Conservation (phyloP, 495 filamentous ascomycete genomes). For the Mytilinidion resinicola region DNA sequence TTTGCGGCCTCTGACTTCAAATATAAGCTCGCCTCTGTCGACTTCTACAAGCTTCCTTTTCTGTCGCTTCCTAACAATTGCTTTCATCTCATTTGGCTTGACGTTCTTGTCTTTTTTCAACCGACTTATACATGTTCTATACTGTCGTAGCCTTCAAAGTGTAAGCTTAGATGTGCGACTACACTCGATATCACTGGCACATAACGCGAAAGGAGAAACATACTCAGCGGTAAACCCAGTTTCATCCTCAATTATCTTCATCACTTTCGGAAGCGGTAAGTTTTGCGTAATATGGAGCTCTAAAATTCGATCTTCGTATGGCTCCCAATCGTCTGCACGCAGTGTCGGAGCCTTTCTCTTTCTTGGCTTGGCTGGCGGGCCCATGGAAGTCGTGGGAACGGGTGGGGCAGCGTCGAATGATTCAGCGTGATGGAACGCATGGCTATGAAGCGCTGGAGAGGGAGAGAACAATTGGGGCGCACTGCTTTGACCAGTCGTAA, state of each 20-base stretch:
- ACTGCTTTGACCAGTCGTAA: conserved; percentile 1
- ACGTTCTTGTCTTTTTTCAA: conserved; percentile 32
- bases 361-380: conserved; percentile 17
- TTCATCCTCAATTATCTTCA: conserved; percentile 15
- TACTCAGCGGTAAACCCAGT: conserved; percentile 23
- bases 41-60: conserved; percentile 18
- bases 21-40: conserved; percentile 13
- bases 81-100: conserved; percentile 32
- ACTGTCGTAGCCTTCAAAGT: conserved; percentile 18
- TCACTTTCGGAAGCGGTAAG: conserved; percentile 15
- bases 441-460: conserved; percentile 2
- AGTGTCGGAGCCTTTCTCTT: conserved; percentile 26
- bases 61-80: conserved; percentile 29
- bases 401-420: conserved; percentile 3
- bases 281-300: conserved; percentile 22
- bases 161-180: conserved; percentile 5
- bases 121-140: conserved; percentile 28
- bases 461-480: background rate
- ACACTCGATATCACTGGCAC: background rate
- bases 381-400: conserved; percentile 14
- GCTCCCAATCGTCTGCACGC: conserved; percentile 22
- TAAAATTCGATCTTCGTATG: conserved; percentile 23
- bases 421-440: background rate
- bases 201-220: background rate
- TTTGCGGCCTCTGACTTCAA: conserved; percentile 13